These are phyloP conservation scores for Fusarium armeniacum DNA, from an alignment of 2,329 filamentous ascomycete species.

Conservation along the genomic window DNA sequence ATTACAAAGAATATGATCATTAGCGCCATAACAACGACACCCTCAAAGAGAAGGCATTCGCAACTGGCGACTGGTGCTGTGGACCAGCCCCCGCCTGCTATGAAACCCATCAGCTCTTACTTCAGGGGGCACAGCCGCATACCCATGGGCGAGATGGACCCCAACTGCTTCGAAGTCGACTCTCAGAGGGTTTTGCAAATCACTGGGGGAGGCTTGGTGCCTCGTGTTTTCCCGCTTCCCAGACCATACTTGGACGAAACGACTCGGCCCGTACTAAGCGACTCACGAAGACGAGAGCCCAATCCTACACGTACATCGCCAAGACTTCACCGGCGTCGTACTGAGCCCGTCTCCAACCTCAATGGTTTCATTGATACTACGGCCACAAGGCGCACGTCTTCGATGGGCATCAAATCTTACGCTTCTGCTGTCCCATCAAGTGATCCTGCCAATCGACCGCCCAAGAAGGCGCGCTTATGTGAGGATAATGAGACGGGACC, in stretches of 20 bases:
- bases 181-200: slow-evolving; percentile 62
- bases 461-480: slow-evolving; percentile 71
- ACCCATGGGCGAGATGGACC: slow-evolving; percentile 73
- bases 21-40: slow-evolving; percentile 55
- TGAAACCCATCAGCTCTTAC: slow-evolving; percentile 68
- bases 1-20: slow-evolving; percentile 81
- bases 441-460: slow-evolving; percentile 58
- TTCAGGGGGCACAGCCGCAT: slow-evolving; percentile 66
- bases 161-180: slow-evolving; percentile 71
- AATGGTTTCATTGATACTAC: slow-evolving; percentile 44
- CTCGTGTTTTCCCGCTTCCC: slow-evolving; percentile 71
- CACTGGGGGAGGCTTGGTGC: slow-evolving; percentile 64
- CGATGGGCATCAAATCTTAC: slow-evolving; percentile 25
- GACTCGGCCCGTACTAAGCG: slow-evolving; percentile 37
- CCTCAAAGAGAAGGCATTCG: slow-evolving; percentile 60
- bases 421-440: slow-evolving; percentile 27
- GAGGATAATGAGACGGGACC: slow-evolving; percentile 60
- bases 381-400: slow-evolving; percentile 34
- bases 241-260: slow-evolving; percentile 66
- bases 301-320: slow-evolving; percentile 53
- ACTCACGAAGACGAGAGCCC: slow-evolving; percentile 32
- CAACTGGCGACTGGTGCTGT: slow-evolving; percentile 49
- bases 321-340: slow-evolving; percentile 63
- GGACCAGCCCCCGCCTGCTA: slow-evolving; percentile 50
- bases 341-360: slow-evolving; percentile 65